phyloP scores from a whole-genome alignment of 2,329 filamentous ascomycete genomes.

The Domatiomyces globalis region DNA sequence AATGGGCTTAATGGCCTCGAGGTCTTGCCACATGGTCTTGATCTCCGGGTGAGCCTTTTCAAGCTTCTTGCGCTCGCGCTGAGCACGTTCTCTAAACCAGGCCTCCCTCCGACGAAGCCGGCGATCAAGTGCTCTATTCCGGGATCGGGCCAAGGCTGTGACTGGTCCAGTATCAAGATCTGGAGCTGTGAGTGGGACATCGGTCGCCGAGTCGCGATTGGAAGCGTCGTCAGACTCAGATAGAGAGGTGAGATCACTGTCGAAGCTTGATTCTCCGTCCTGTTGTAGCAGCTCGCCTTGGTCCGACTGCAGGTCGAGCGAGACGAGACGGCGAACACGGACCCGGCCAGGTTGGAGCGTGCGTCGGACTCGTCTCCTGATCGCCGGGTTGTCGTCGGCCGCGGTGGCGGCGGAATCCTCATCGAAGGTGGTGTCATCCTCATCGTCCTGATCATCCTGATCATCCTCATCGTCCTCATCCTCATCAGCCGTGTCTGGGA shows the following conservation, averaged over 20 bases:
- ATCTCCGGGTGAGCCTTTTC: constrained; percentile 66
- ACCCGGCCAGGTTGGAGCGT: not conserved
- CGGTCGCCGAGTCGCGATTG: not conserved
- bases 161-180: not conserved
- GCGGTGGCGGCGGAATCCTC: not conserved
- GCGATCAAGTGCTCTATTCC: not conserved
- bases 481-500: not conserved
- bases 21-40: constrained; percentile 67
- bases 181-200: not conserved
- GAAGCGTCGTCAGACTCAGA: constrained; percentile 1
- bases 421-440: not conserved
- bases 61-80: constrained; percentile 50
- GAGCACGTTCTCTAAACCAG: constrained; percentile 4
- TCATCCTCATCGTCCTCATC: not conserved
- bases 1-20: constrained; percentile 55
- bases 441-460: not conserved
- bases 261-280: constrained; percentile 4
- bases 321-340: not conserved
- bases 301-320: not conserved
- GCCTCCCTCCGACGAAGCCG: not conserved
- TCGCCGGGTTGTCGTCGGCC: not conserved
- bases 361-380: not conserved
- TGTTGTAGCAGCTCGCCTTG: constrained; percentile 1
- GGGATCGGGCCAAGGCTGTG: not conserved
- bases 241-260: constrained; percentile 3